A percentile compares a stretch with the other conserved stretches of the same genome.
Conservation (phyloP, 176 grass and related monocot species). For the Oryza coarctata region DNA sequence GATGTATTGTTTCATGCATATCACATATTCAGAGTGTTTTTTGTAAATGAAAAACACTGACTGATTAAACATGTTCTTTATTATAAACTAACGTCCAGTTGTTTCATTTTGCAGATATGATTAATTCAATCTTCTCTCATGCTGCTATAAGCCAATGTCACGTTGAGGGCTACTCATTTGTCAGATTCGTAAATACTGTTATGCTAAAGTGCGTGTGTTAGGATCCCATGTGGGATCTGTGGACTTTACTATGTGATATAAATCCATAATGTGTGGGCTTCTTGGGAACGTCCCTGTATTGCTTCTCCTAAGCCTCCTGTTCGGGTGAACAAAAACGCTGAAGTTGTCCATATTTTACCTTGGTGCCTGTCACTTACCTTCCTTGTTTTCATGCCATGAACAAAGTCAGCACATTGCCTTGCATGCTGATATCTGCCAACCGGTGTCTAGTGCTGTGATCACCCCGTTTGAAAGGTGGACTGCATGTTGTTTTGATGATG, state of each 20-base stretch:
- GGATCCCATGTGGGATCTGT: background rate
- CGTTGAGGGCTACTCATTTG: background rate
- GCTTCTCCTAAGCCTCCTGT: background rate
- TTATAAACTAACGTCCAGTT: background rate
- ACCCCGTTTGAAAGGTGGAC: too few species aligned
- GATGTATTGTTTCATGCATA: too few species aligned
- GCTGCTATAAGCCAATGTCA: slow-evolving; percentile 7
- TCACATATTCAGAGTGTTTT: background rate
- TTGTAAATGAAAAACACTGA: background rate
- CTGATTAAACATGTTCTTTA: background rate
- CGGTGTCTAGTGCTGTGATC: background rate
- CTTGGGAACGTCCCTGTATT: background rate
- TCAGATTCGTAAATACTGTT: slow-evolving; percentile 42
- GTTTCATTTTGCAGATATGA: slow-evolving; percentile 18
- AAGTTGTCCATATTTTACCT: background rate
- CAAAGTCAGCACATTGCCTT: background rate
- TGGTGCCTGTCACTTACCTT: background rate
- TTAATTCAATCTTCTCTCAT: background rate
- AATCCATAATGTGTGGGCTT: slow-evolving; percentile 1
- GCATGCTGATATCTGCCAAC: background rate
- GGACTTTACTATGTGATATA: slow-evolving; percentile 30
- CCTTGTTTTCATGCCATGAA: background rate
- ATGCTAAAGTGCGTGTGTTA: slow-evolving; percentile 14
- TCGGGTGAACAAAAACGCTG: background rate
- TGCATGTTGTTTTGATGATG: too few species aligned